Evolutionary conservation across 2,329 filamentous ascomycete species (phyloP), one percentile per base, ranked within the genome.

Genomic region (Lasiodiplodia sp.): DNA sequence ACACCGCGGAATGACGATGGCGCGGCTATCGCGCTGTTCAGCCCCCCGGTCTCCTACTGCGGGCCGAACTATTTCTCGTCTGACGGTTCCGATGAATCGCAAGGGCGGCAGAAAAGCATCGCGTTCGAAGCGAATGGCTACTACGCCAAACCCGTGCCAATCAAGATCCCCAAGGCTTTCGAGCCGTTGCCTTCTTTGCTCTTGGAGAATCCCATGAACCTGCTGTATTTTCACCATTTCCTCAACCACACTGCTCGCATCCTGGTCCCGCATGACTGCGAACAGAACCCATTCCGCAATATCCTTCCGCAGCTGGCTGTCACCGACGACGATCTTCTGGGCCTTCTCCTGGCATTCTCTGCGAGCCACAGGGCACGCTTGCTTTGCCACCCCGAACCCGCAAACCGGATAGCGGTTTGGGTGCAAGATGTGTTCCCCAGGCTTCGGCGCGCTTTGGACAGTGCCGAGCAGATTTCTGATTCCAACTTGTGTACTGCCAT

Each of bases 361-460:
- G 93, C 93, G n/a, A 92, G 90, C 34, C 93, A 96, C 77, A 88
- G 92, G 68, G 91, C 93, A 11, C 88, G 91, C 55, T 86, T 95
- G 38, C 82, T 96, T 23, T 86, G 87, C 38, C 91, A 95, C 71
- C 86, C 86, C 0, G 92, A 95, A 76, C 93, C 93, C 6, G 86
- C 86, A 7, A 91, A 90, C 75, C 88, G 93, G 25, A 96, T 96
- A 71, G 92, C 92, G 2, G 83, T 88, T 49, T 96, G 91, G 90
- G 92, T 96, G 31, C 86, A 91, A 74, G 88, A 93, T 72, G 91
- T 92, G n/a, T 91, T 92, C 70, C 91, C 91, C 0, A 87, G 88
- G 18, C 84, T 96, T 23, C 87, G 92, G 34, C 80, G 87, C 70
- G 89, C 91, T 1, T 83, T 96, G 25, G 84, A 86, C 69, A 86